Conservation (phyloP, 768 basidiomycete genomes). For the Psilocybe sp. region DNA sequence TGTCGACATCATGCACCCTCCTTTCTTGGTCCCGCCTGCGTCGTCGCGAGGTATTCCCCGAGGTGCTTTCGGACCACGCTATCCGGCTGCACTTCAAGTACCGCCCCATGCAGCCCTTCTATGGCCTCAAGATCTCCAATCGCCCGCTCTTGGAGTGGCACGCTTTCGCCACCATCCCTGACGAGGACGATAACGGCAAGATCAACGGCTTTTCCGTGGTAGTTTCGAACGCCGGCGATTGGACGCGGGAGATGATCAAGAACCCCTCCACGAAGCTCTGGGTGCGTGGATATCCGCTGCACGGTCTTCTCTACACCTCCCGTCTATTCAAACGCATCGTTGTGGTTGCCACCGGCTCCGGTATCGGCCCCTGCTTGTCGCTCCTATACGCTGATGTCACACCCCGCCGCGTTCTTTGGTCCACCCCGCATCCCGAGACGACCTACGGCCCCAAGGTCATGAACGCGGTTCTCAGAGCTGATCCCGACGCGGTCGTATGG, state of each 20-base stretch:
- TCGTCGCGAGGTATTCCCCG: conserved; percentile 44
- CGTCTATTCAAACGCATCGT: conserved; percentile 49
- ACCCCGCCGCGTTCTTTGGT: conserved; percentile 38
- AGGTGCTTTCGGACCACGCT: conserved; percentile 51
- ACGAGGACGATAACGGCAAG: conserved; percentile 31
- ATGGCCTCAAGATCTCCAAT: conserved; percentile 29
- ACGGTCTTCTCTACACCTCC: conserved; percentile 47
- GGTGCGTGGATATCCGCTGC: conserved; percentile 51
- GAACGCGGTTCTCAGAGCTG: conserved; percentile 34
- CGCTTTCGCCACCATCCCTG: conserved; percentile 41
- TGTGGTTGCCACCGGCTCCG: conserved; percentile 52
- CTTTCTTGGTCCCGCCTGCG: conserved; percentile 53
- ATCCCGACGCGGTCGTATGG: conserved; percentile 37
- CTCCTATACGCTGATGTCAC: conserved; percentile 32
- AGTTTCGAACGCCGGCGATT: conserved; percentile 55
- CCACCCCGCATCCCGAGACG: conserved; percentile 34
- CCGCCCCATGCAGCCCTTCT: conserved; percentile 31
- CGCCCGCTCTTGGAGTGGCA: conserved; percentile 49
- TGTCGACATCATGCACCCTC: conserved; percentile 36
- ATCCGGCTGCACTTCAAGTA: conserved; percentile 56
- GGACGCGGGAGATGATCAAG: conserved; percentile 46
- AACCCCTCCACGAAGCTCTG: conserved; percentile 51
- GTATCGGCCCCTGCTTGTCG: conserved; percentile 46
- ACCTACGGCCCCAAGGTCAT: conserved; percentile 41
- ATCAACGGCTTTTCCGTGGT: conserved; percentile 47